Percentiles rank a stretch among this genome's conserved stretches.
Conservation (phyloP, 352 stramenopile species). For the Phytophthora pini region DNA sequence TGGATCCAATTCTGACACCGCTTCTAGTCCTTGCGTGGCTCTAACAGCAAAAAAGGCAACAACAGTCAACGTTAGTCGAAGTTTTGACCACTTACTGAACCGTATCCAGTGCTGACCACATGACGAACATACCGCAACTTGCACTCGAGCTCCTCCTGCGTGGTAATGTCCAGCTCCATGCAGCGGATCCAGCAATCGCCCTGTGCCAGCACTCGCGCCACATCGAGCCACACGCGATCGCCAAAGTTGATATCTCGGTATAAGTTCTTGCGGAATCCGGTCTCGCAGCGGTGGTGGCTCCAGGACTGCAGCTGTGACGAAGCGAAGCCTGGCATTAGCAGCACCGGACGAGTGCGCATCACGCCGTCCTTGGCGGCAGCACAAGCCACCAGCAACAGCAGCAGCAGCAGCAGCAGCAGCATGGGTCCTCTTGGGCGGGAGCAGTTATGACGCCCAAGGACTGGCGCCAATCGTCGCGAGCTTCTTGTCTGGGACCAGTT, state of each 20-base stretch:
- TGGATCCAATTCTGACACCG: conserved; percentile 78
- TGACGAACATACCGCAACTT: conserved; percentile 60
- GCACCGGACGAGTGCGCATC: conserved; percentile 56
- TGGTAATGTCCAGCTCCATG: conserved; percentile 76
- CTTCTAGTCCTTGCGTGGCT: conserved; percentile 59
- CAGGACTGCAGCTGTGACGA: conserved; percentile 82
- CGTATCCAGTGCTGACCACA: not conserved
- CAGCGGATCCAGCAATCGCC: conserved; percentile 79
- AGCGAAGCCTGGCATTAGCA: conserved; percentile 81
- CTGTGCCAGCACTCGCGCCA: conserved; percentile 73
- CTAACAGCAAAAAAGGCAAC: conserved; percentile 31
- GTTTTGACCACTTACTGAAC: conserved; percentile 5
- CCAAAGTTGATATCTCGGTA: conserved; percentile 81
- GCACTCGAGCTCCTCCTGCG: conserved; percentile 75
- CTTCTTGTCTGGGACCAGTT: conserved; percentile 19
- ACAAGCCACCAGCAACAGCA: not conserved
- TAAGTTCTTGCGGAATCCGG: conserved; percentile 76
- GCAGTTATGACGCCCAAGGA: not conserved
- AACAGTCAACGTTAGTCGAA: conserved; percentile 13
- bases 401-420: conserved; percentile 15
- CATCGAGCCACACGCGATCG: conserved; percentile 80
- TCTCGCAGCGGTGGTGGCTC: conserved; percentile 63
- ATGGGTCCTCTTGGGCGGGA: conserved; percentile 4
- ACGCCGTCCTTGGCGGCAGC: conserved; percentile 5
- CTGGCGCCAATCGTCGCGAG: conserved; percentile 22